Base-by-base conservation (phyloP, 2,329 filamentous ascomycete genomes). In the Lachnellula suecica region DNA sequence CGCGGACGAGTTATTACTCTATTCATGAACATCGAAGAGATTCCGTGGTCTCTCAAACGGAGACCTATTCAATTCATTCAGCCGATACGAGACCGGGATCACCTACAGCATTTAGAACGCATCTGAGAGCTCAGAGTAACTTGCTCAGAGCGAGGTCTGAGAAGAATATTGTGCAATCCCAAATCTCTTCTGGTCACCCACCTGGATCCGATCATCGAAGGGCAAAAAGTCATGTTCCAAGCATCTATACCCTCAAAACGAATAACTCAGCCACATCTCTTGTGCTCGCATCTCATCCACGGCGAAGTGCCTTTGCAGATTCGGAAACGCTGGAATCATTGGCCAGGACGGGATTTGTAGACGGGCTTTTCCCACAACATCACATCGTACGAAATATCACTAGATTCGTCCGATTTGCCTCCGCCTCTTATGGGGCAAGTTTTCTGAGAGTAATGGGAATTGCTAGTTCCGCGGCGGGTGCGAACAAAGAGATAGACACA, bases 381-480 rank as follows among this genome's bases (percentile, higher is more conserved):
- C 83, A 85, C 58, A 71, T 87, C 7, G 71, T 86, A 9, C 74
- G 77, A 27, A 87, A 85, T 61, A 81, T 87, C 22, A 79, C 79
- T 2, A 74, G 84, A 31, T 87, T 85, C 56, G 84, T 87, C 72
- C 77, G 81, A 3, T 87, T 85, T 61, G 83, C 84, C 1, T 86
- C 84, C 2, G 84, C 84, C 1, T 82, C 82, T 0, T 87, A 88
- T 51, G 84, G 84, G 0, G 82, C 81, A 0, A 77, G 77, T 42
- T 87, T 87, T 54, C 72, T 87, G 44, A 79, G 80, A 49, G 73
- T 85, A 20, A 75, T 87, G 72, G 83, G 83, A 2, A 84, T 87
- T 78, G 79, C 57, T 68, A 79, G 42, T 69, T 78, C 66, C 72
- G 77, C 54, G 23, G 70, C 15, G 64, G 71, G 49, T 74, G 79